phyloP scores from a whole-genome alignment of 2,329 filamentous ascomycete species.

The Aspergillus sergii region DNA sequence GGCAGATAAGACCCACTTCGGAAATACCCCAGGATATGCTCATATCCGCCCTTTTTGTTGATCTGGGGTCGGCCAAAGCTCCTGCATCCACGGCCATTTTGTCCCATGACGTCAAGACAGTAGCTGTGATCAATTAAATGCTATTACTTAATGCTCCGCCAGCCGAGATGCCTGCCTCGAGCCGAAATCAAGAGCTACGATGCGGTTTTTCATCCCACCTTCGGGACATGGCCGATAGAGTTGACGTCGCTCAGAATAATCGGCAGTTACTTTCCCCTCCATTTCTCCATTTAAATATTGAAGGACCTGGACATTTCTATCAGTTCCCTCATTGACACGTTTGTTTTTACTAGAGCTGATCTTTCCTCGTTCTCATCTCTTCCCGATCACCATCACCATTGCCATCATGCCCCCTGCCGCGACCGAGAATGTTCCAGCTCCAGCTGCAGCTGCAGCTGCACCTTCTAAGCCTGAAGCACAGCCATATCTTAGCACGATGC shows the following conservation, averaged over 20 bases:
- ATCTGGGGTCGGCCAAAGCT: neutral
- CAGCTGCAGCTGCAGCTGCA: neutral
- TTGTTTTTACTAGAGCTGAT: neutral
- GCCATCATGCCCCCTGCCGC: neutral
- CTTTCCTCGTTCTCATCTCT: neutral
- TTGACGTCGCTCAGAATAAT: neutral
- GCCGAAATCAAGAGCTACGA: neutral
- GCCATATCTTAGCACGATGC: conserved; percentile 2
- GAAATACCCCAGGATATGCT: neutral
- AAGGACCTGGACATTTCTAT: neutral
- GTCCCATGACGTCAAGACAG: neutral
- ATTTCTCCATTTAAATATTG: neutral
- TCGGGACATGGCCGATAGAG: neutral
- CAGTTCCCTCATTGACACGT: neutral
- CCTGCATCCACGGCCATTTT: neutral
- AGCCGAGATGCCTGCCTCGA: neutral
- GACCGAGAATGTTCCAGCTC: neutral
- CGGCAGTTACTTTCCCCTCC: neutral
- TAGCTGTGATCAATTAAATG: neutral
- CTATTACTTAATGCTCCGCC: too few relatives aligned
- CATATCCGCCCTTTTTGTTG: too few relatives aligned
- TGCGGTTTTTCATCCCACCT: neutral
- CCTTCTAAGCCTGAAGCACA: neutral
- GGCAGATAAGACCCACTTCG: neutral
- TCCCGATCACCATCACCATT: neutral